Percentiles rank a stretch among this genome's conserved stretches.
Conservation (phyloP, 768 basidiomycete species). For the Lentinula guzmanii region DNA sequence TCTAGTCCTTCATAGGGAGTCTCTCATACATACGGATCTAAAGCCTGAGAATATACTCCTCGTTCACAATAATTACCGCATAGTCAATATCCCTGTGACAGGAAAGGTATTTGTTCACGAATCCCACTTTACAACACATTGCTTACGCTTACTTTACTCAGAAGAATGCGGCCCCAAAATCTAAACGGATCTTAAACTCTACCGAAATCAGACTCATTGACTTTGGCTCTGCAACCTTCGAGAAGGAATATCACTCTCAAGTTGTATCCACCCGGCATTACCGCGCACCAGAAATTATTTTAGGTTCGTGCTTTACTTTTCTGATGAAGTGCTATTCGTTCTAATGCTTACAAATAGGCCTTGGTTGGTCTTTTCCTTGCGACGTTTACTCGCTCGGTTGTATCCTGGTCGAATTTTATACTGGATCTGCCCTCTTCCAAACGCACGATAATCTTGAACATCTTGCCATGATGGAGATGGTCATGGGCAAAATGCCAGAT, state of each 20-base stretch:
- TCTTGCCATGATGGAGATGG: slow-evolving; percentile 99
- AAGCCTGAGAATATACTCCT: slow-evolving; percentile 99
- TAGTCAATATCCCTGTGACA: slow-evolving; percentile 50
- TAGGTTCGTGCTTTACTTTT: slow-evolving; percentile 54
- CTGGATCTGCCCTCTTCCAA: slow-evolving; percentile 97
- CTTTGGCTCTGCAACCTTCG: slow-evolving; percentile 97
- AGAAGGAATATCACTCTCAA: slow-evolving; percentile 96
- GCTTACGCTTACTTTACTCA: slow-evolving; percentile 20
- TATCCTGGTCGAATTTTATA: slow-evolving; percentile 98
- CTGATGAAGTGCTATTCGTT: not conserved
- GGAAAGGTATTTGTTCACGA: slow-evolving; percentile 48
- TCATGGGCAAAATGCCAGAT: slow-evolving; percentile 97
- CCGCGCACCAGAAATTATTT: slow-evolving; percentile 97
- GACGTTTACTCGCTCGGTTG: slow-evolving; percentile 98
- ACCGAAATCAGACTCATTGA: slow-evolving; percentile 96
- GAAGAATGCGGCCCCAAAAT: slow-evolving; percentile 61
- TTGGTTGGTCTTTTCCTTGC: slow-evolving; percentile 98
- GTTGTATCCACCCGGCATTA: slow-evolving; percentile 98
- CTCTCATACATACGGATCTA: slow-evolving; percentile 94
- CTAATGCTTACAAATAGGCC: slow-evolving; percentile 43
- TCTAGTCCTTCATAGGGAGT: slow-evolving; percentile 84
- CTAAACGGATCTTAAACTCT: slow-evolving; percentile 74
- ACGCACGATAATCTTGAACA: slow-evolving; percentile 99
- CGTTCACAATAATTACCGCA: slow-evolving; percentile 74
- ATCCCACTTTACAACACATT: not conserved